Percentiles rank a stretch among this genome's conserved stretches.
Evolutionary conservation across 2,329 filamentous ascomycete species (phyloP).

Genomic region (Aureobasidium musti): DNA sequence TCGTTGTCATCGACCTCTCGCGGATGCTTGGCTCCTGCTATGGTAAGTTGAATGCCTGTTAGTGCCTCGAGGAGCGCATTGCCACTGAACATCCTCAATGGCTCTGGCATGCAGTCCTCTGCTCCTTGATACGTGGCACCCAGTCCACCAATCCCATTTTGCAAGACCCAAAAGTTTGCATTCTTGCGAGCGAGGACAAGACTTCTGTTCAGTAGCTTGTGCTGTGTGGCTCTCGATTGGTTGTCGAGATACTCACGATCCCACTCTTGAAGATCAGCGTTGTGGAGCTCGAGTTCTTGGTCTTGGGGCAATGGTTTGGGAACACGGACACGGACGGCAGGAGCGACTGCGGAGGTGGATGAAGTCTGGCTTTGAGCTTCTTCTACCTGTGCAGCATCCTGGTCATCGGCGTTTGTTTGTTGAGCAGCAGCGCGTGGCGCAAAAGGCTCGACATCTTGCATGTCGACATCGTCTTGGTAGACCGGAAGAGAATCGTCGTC

Average conservation of each 20-base stretch:
- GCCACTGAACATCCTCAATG: slow-evolving; percentile 62
- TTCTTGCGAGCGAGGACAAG: slow-evolving; percentile 60
- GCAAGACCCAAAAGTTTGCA: slow-evolving; percentile 62
- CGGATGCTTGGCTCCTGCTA: slow-evolving; percentile 36
- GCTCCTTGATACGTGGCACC: slow-evolving; percentile 48
- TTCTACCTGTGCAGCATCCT: slow-evolving; percentile 29
- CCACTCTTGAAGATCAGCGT: slow-evolving; percentile 59
- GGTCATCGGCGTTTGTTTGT: background rate
- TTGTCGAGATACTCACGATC: slow-evolving; percentile 41
- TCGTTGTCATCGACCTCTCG: slow-evolving; percentile 35
- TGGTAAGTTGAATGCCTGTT: slow-evolving; percentile 34
- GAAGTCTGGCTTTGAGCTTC: slow-evolving; percentile 40
- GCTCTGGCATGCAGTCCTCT: slow-evolving; percentile 47
- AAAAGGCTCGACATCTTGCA: slow-evolving; percentile 18
- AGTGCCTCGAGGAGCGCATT: slow-evolving; percentile 55
- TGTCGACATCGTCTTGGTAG: slow-evolving; percentile 6
- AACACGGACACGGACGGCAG: slow-evolving; percentile 44
- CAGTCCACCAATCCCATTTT: slow-evolving; percentile 57
- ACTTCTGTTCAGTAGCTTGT: slow-evolving; percentile 41
- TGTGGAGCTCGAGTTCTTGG: slow-evolving; percentile 54
- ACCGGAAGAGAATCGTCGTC: slow-evolving; percentile 4
- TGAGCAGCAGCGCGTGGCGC: background rate
- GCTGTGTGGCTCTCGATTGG: background rate
- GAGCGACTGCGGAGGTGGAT: slow-evolving; percentile 44
- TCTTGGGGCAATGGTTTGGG: slow-evolving; percentile 53